Base-by-base conservation (phyloP, 2,329 filamentous ascomycete species). In the Colletotrichum ledebouriae region DNA sequence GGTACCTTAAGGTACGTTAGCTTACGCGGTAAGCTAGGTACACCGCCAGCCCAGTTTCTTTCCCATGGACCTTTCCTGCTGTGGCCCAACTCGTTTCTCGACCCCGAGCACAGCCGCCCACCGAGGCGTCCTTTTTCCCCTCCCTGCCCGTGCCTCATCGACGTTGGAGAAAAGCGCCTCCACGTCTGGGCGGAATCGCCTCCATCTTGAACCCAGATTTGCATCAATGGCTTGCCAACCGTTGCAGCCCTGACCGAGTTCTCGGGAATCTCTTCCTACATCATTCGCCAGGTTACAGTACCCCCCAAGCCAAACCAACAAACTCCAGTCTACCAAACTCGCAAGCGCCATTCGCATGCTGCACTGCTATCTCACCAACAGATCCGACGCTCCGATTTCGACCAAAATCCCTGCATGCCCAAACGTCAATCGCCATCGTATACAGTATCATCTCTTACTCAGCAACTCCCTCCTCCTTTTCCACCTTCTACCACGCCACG, bases 211-310 rank as follows among this genome's bases (percentile, higher is more conserved):
- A 56, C 34, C 25, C 55, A 65, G 61, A 59, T 68, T 65, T 59
- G 61, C 65, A 65, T 59, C 33, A 33, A 59, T 68, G 61, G 61
- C 65, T 68, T 68, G 61, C 29, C 47, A 63, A 49, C 65, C 65
- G 65, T 68, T 68, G 53, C 49, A 65, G 41, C 61, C 61, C 47
- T 46, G 61, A 68, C 65, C 65, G 46, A 56, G 44, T 17, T 29
- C 47, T 60, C 65, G 65, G 65, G 53, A 49, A 50, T 29, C 44
- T 46, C n/a, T 17, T 37, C 17, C 34, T 22, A 41, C 17, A 17
- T 20, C n/a, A 56, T 44, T 52, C 37, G 49, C 49, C 34, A 56
- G 65, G 55, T 37, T 65, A 68, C 61, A 39, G 49, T 65, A 68
- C 55, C 65, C 65, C 39, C 34, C 29, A 7, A 58, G 46, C 44